Percentiles rank a stretch among this genome's conserved stretches.
Evolutionary conservation across 106 monocot species (phyloP).

Genomic region (Allium cepa): DNA sequence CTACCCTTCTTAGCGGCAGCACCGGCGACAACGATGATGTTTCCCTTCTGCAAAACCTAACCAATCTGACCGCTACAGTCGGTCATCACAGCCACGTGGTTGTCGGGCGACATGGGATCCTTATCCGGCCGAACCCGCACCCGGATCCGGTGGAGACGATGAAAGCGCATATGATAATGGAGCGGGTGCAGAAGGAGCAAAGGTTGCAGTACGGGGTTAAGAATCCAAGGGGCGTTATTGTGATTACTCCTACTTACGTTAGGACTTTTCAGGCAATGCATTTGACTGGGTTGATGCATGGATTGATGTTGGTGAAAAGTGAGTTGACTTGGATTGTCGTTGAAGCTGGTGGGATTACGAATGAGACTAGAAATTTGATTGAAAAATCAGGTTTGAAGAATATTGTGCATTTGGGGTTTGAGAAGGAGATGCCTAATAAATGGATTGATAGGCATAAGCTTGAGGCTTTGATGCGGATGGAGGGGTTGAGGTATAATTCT

Average conservation of each 20-base stretch:
- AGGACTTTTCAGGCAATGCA: constrained; percentile 90
- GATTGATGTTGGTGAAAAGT: constrained; percentile 61
- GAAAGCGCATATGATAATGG: constrained; percentile 69
- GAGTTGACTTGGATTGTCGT: constrained; percentile 86
- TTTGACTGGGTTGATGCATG: constrained; percentile 70
- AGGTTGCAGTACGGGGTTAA: constrained; percentile 51
- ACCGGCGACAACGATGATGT: not conserved
- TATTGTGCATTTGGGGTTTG: constrained; percentile 45
- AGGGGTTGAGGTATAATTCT: constrained; percentile 52
- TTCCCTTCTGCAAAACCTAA: not conserved
- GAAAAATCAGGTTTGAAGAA: constrained; percentile 26
- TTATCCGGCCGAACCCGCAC: constrained; percentile 93
- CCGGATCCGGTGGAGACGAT: constrained; percentile 72
- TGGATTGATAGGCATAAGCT: constrained; percentile 63
- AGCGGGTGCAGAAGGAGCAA: constrained; percentile 86
- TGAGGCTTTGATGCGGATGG: constrained; percentile 73
- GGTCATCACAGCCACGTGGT: constrained; percentile 35
- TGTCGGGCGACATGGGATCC: constrained; percentile 95
- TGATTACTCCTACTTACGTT: constrained; percentile 79
- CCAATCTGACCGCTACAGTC: not conserved
- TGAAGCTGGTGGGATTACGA: constrained; percentile 69
- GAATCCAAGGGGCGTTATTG: constrained; percentile 39
- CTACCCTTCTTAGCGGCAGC: constrained; percentile 9
- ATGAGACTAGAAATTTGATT: constrained; percentile 43
- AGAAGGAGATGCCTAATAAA: constrained; percentile 37